phyloP scores from a whole-genome alignment of 2,329 filamentous ascomycete species.

The Diaporthe aspalathi region DNA sequence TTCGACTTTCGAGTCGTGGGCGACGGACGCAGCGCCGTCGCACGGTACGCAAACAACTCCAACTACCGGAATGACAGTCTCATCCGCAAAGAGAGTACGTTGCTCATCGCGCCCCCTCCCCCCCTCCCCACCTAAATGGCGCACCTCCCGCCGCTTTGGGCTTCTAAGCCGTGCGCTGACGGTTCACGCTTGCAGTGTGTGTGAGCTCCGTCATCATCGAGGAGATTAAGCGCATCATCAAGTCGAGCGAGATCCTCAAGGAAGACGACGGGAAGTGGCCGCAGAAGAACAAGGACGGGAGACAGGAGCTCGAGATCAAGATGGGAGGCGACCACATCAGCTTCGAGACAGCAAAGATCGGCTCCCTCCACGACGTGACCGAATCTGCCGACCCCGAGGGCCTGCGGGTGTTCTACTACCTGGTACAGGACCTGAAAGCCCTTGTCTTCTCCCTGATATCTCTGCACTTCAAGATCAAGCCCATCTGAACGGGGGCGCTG shows the following conservation, averaged over 20 bases:
- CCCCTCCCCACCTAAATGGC: neutral
- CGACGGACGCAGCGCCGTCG: slow-evolving; percentile 92
- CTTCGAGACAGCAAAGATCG: slow-evolving; percentile 99
- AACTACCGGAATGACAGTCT: slow-evolving; percentile 99
- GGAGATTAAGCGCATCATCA: slow-evolving; percentile 97
- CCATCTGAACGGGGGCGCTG: slow-evolving; percentile 62
- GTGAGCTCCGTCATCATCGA: slow-evolving; percentile 90
- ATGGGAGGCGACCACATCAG: slow-evolving; percentile 96
- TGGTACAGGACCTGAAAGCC: slow-evolving; percentile 96
- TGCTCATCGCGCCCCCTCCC: neutral
- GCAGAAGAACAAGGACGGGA: slow-evolving; percentile 98
- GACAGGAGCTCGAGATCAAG: slow-evolving; percentile 95
- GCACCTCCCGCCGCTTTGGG: neutral
- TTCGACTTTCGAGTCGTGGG: slow-evolving; percentile 95
- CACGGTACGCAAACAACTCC: slow-evolving; percentile 98
- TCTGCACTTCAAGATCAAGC: slow-evolving; percentile 96
- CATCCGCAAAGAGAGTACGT: slow-evolving; percentile 98
- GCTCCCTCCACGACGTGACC: slow-evolving; percentile 94
- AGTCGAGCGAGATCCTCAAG: slow-evolving; percentile 96
- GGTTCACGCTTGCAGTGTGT: slow-evolving; percentile 75
- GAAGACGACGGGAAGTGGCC: slow-evolving; percentile 99
- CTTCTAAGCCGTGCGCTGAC: neutral
- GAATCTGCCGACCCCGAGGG: slow-evolving; percentile 97
- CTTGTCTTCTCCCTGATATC: slow-evolving; percentile 96
- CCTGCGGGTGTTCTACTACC: slow-evolving; percentile 96